Conservation (phyloP, 257 asterid species). For the Petunia secreta region DNA sequence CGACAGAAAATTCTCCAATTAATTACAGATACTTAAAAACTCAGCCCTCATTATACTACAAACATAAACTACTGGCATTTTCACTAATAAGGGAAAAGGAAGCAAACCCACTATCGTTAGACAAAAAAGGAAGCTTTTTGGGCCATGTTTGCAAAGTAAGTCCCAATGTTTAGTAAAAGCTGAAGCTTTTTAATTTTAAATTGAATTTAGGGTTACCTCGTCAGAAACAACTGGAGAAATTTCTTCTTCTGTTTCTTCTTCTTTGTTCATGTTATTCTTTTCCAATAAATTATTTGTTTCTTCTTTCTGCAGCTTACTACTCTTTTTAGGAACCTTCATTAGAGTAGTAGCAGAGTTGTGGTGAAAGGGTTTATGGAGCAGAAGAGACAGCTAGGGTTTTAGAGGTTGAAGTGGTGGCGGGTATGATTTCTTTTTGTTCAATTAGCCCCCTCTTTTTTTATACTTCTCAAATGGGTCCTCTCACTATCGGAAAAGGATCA, state of each 20-base stretch:
- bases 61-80: background rate
- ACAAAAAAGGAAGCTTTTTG: no score
- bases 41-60: background rate
- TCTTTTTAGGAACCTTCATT: conserved; percentile 22
- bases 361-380: background rate
- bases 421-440: background rate
- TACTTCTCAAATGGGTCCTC: background rate
- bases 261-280: background rate
- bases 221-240: conserved; percentile 34
- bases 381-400: background rate
- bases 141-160: no score
- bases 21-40: background rate
- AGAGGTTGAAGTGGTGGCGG: background rate
- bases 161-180: background rate
- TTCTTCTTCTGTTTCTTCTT: background rate
- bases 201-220: conserved; percentile 18
- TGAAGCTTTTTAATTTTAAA: background rate
- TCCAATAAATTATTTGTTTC: background rate
- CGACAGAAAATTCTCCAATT: no score
- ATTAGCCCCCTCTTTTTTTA: background rate
- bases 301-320: background rate
- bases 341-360: background rate
- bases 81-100: background rate
- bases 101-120: background rate
- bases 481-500: no score